phyloP scores from a whole-genome alignment of 2,329 filamentous ascomycete species.

The Cytospora mali region DNA sequence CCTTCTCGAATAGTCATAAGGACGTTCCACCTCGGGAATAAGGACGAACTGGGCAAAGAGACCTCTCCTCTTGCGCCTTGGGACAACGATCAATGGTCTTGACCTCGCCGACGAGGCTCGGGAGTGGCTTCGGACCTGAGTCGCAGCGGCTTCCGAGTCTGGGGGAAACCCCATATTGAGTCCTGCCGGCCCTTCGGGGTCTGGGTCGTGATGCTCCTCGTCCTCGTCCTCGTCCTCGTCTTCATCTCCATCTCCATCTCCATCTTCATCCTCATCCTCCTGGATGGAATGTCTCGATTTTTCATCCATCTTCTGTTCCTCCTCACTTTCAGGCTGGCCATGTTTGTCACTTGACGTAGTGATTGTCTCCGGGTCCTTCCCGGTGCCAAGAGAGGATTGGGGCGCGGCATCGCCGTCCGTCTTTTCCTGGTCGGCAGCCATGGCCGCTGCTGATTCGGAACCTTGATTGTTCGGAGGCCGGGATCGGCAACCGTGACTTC shows the following conservation, averaged over 20 bases:
- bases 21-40: slow-evolving; percentile 77
- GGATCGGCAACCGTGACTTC: not conserved
- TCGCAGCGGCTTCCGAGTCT: slow-evolving; percentile 12
- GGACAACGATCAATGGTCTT: slow-evolving; percentile 43
- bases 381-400: not conserved
- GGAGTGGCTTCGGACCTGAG: slow-evolving; percentile 31
- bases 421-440: slow-evolving; percentile 19
- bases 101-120: slow-evolving; percentile 45
- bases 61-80: slow-evolving; percentile 62
- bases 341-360: not conserved
- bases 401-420: slow-evolving; percentile 12
- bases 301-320: not conserved
- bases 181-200: slow-evolving; percentile 21
- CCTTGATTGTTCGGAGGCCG: slow-evolving; percentile 4
- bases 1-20: slow-evolving; percentile 69
- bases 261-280: slow-evolving; percentile 12
- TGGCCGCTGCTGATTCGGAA: slow-evolving; percentile 4
- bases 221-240: slow-evolving; percentile 23
- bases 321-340: not conserved
- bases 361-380: not conserved
- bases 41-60: slow-evolving; percentile 71
- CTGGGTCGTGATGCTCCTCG: slow-evolving; percentile 25
- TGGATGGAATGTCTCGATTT: not conserved
- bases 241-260: too few species aligned
- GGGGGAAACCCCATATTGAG: slow-evolving; percentile 20